Evolutionary conservation across 495 filamentous ascomycete genomes (phyloP).

Genomic region (Daldinia caldariorum): DNA sequence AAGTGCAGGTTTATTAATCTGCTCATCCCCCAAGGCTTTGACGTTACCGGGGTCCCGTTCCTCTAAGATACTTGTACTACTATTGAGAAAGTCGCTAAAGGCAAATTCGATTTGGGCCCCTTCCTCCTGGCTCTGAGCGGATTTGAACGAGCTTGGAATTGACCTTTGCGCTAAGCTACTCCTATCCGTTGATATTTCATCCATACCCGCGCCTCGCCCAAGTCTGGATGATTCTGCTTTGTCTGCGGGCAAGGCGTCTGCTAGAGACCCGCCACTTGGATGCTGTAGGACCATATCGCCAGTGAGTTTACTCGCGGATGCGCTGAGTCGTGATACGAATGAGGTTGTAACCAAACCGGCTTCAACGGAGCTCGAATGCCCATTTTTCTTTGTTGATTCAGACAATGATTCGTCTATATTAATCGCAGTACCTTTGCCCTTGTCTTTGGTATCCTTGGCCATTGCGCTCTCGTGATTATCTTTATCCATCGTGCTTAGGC

Average conservation of each 20-base stretch:
- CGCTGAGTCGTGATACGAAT: constrained; percentile 33
- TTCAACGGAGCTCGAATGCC: constrained; percentile 1
- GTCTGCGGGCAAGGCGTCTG: constrained; percentile 20
- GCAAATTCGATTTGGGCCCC: constrained; percentile 50
- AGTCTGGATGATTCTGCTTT: constrained; percentile 41
- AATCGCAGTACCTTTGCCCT: constrained; percentile 32
- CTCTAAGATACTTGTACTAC: constrained; percentile 42
- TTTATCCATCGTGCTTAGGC: constrained; percentile 22
- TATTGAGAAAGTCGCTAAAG: constrained; percentile 58
- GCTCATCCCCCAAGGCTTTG: constrained; percentile 15
- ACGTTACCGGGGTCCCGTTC: constrained; percentile 39
- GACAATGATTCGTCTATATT: constrained; percentile 8
- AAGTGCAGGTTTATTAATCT: background rate
- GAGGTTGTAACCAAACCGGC: constrained; percentile 1
- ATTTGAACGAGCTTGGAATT: constrained; percentile 33
- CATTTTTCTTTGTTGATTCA: constrained; percentile 3
- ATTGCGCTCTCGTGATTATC: constrained; percentile 2
- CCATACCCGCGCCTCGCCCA: background rate
- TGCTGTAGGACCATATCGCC: constrained; percentile 17
- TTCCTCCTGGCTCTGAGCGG: constrained; percentile 45
- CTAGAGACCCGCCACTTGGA: constrained; percentile 3
- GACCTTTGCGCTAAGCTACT: constrained; percentile 2
- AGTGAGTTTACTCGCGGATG: constrained; percentile 35
- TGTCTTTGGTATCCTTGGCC: constrained; percentile 27
- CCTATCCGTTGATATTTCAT: constrained; percentile 17